Conservation (phyloP, 208 protist genomes). For the Trypanosoma lewisi region DNA sequence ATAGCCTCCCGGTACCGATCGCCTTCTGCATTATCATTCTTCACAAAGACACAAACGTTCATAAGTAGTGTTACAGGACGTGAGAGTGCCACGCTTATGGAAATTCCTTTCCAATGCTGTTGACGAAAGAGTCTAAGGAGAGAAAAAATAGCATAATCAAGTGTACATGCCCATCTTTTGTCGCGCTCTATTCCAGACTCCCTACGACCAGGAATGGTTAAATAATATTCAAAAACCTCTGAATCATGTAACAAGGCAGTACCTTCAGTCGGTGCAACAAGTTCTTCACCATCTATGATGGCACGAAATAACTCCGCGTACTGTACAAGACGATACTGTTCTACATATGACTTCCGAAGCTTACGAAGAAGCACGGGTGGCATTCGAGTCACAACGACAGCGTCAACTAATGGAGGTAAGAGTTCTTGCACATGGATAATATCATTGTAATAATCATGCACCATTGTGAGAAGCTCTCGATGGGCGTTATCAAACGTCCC, state of each 20-base stretch:
- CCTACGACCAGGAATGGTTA: conserved; percentile 49
- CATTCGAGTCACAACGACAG: conserved; percentile 22
- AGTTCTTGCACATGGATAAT: conserved; percentile 20
- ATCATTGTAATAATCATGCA: conserved; percentile 35
- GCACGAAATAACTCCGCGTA: conserved; percentile 28
- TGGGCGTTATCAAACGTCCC: conserved; percentile 22
- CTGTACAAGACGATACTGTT: conserved; percentile 18
- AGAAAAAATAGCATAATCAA: conserved; percentile 38
- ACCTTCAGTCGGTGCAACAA: conserved; percentile 14
- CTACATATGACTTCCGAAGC: conserved; percentile 25
- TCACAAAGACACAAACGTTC: conserved; percentile 75
- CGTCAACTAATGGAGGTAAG: conserved; percentile 22
- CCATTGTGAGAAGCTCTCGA: conserved; percentile 18
- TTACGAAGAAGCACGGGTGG: conserved; percentile 29
- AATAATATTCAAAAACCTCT: conserved; percentile 48
- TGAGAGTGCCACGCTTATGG: conserved; percentile 18
- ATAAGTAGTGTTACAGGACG: conserved; percentile 35
- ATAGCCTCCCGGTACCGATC: conserved; percentile 49
- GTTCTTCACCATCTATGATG: conserved; percentile 27
- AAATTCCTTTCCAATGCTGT: conserved; percentile 9
- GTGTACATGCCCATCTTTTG: conserved; percentile 38
- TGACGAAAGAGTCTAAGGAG: conserved; percentile 32
- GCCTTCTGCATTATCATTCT: conserved; percentile 73
- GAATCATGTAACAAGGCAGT: conserved; percentile 47
- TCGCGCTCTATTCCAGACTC: conserved; percentile 35